Evolutionary conservation across 441 rosid genomes (phyloP), one percentile per base, ranked within the genome.

Genomic region (Corymbia citriodora): DNA sequence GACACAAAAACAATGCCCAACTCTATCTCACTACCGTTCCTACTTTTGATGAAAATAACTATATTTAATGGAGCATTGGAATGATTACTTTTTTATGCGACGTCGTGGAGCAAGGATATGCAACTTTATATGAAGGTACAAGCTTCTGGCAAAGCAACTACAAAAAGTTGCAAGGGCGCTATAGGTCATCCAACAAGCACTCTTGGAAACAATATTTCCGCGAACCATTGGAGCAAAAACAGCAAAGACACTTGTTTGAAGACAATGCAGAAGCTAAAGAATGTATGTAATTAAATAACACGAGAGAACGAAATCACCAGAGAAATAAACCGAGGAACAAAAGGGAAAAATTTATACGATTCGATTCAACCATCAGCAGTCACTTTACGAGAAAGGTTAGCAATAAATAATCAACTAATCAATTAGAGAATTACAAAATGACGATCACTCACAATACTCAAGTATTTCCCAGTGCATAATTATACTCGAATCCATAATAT

Each of bases 351-450:
- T 21, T 57, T 21, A 3, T 27, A 9, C 2, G 2, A 57, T 9
- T 21, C 12, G 0, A 23, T 0, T 21, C 5, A 0, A 21, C 27
- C 12, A 4, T 3, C 27, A 57, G 1, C 25, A 19, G 25, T 2
- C 23, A 55, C 23, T 8, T 9, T 23, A 55, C 0, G 0, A 1
- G 9, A 3, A 57, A 2, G 5, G 11, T 1, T 1, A 57, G 1
- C 27, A 1, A 11, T 5, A 57, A 21, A 21, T 57, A 17, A 21
- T 21, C 2, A 21, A 10, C 1, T 21, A 21, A 55, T 57, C 11
- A 3, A 57, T 57, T 8, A 3, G 5, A 57, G 61, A 57, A 21
- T 57, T 57, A 21, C 4, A 3, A 27, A 4, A 0, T 4, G 9
- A 54, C 57, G 17, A 54, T 54, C 0, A 1, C 3, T 2, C 2